Evolutionary conservation across 2,329 filamentous ascomycete species (phyloP).

Genomic region (Hypoxylon sp.): DNA sequence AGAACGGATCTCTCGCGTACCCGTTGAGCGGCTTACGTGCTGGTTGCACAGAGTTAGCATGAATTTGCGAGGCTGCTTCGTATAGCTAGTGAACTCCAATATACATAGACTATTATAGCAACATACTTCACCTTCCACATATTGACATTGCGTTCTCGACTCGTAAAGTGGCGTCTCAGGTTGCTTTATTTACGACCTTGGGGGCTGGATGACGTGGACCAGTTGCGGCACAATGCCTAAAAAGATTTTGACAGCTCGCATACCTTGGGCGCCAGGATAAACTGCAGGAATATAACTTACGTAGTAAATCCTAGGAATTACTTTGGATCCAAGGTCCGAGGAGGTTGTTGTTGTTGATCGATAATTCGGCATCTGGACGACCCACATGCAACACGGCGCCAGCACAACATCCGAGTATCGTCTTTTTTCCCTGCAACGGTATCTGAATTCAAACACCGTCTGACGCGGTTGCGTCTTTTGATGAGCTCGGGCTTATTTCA

Average conservation of each 20-base stretch:
- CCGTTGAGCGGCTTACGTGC: conserved; percentile 21
- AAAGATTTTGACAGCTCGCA: conserved; percentile 27
- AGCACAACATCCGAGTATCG: conserved; percentile 21
- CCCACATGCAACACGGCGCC: conserved; percentile 27
- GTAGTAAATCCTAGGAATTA: conserved; percentile 6
- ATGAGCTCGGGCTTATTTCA: conserved; percentile 27
- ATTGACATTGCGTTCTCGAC: conserved; percentile 9
- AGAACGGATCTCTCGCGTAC: conserved; percentile 10
- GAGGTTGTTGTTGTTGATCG: conserved; percentile 12
- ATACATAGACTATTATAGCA: conserved; percentile 10
- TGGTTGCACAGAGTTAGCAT: conserved; percentile 25
- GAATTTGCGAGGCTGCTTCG: conserved; percentile 19
- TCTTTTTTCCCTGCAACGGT: conserved; percentile 21
- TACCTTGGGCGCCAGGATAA: conserved; percentile 21
- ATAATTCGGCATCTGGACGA: conserved; percentile 26
- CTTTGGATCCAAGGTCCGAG: conserved; percentile 15
- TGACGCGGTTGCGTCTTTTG: conserved; percentile 26
- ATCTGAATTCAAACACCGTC: conserved; percentile 43
- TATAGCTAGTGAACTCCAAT: conserved; percentile 17
- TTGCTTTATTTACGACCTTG: conserved; percentile 31
- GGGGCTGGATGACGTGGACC: conserved; percentile 45
- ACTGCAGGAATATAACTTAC: conserved; percentile 11
- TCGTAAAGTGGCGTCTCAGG: conserved; percentile 44
- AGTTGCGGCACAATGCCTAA: conserved; percentile 33
- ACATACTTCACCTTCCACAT: conserved; percentile 3